phyloP scores from a whole-genome alignment of 2,329 filamentous ascomycete species.

The Bipolaris bicolor region DNA sequence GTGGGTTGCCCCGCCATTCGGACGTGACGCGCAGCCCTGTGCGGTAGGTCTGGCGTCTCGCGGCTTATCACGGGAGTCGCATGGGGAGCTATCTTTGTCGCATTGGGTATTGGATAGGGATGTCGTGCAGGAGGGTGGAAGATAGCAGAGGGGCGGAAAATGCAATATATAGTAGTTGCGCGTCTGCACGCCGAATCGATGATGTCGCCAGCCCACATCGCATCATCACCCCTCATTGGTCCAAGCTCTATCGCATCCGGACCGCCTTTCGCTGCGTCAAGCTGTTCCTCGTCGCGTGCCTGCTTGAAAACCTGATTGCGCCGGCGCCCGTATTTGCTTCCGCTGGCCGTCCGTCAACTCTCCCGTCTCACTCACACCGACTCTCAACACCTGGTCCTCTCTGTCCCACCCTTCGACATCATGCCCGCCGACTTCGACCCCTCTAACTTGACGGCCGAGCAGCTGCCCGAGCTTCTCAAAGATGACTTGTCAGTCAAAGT shows the following conservation, averaged over 20 bases:
- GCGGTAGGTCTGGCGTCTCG: slow-evolving; percentile 11
- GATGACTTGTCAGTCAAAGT: slow-evolving; percentile 83
- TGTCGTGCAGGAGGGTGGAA: slow-evolving; percentile 6
- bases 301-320: slow-evolving; percentile 17
- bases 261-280: slow-evolving; percentile 5
- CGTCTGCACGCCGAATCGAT: slow-evolving; percentile 13
- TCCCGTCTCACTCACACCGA: background rate
- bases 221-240: slow-evolving; percentile 36
- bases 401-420: background rate
- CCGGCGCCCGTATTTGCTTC: background rate
- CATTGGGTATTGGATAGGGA: slow-evolving; percentile 8
- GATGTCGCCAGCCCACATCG: slow-evolving; percentile 21
- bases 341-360: slow-evolving; percentile 3
- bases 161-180: slow-evolving; percentile 18
- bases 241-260: slow-evolving; percentile 30
- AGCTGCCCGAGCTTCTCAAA: slow-evolving; percentile 70
- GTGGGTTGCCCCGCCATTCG: slow-evolving; percentile 29
- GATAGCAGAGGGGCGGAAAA: slow-evolving; percentile 14
- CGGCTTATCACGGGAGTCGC: slow-evolving; percentile 26
- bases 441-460: slow-evolving; percentile 63
- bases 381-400: background rate
- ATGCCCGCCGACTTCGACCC: slow-evolving; percentile 25
- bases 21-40: slow-evolving; percentile 11
- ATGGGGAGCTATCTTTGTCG: slow-evolving; percentile 15
- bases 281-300: slow-evolving; percentile 6